These are phyloP conservation scores for Boletellus sp. DNA, from an alignment of 768 basidiomycete genomes.

Conservation along the genomic window DNA sequence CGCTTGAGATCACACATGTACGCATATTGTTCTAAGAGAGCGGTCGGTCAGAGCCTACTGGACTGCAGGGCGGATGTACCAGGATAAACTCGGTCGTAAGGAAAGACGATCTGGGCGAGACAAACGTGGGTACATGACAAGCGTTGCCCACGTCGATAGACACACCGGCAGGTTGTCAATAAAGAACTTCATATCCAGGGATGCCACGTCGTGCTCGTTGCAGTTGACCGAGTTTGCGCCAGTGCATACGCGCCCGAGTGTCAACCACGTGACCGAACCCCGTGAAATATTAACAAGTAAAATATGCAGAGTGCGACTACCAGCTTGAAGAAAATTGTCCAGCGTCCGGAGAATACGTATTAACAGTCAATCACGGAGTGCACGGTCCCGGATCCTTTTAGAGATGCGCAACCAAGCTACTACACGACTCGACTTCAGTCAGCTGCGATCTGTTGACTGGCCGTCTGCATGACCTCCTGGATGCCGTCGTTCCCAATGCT, in stretches of 20 bases:
- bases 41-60: constrained; percentile 5
- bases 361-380: not conserved
- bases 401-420: not conserved
- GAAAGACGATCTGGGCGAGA: constrained; percentile 69
- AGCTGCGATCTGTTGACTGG: constrained; percentile 34
- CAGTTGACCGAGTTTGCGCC: not conserved
- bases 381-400: not conserved
- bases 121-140: not conserved
- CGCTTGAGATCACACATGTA: constrained; percentile 99
- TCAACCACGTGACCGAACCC: constrained; percentile 14
- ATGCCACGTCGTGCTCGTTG: too few species aligned
- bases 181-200: constrained; percentile 67
- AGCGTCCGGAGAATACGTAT: not conserved
- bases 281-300: too few species aligned
- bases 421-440: constrained; percentile 13
- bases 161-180: constrained; percentile 77
- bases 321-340: constrained; percentile 8
- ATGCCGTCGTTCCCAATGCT: constrained; percentile 31
- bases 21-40: constrained; percentile 83
- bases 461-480: constrained; percentile 30
- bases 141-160: constrained; percentile 13
- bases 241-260: not conserved
- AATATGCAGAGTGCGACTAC: too few species aligned
- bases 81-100: constrained; percentile 94
- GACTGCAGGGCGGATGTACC: constrained; percentile 44